Evolutionary conservation across 179 eudicot species (phyloP).

Genomic region (Actinidia arguta): DNA sequence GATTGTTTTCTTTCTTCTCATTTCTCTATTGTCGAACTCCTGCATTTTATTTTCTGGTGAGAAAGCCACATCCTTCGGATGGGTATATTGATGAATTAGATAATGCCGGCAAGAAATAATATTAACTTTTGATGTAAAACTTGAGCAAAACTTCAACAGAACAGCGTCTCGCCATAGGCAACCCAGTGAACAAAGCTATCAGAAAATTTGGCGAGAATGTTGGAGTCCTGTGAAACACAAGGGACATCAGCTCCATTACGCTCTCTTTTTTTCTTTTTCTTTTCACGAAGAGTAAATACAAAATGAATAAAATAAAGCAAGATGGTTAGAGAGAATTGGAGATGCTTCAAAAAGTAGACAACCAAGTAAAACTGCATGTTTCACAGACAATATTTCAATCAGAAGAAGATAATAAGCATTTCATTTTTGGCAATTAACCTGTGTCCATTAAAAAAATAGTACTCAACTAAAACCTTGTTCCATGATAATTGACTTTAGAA

Average conservation of each 20-base stretch:
- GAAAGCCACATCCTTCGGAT: constrained; percentile 70
- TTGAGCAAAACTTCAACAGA: constrained; percentile 34
- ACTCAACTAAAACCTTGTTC: not conserved
- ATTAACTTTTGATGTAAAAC: not conserved
- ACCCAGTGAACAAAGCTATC: constrained; percentile 72
- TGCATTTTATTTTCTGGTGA: constrained; percentile 34
- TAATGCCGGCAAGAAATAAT: not conserved
- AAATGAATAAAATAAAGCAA: not conserved
- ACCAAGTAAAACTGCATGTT: not conserved
- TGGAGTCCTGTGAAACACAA: constrained; percentile 25
- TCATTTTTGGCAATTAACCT: not conserved
- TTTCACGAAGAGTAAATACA: constrained; percentile 26
- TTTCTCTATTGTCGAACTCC: constrained; percentile 17
- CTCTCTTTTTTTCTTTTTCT: no score
- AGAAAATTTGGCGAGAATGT: constrained; percentile 41
- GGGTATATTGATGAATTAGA: constrained; percentile 43
- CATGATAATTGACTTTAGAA: not conserved
- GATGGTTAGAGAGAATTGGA: not conserved
- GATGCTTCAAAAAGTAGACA: not conserved
- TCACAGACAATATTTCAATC: not conserved
- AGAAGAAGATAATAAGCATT: not conserved
- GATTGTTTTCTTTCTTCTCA: constrained; percentile 13
- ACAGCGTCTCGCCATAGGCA: constrained; percentile 53
- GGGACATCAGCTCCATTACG: constrained; percentile 19
- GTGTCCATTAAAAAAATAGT: not conserved